Evolutionary conservation across 345 rosid genomes (phyloP), one percentile per base, ranked within the genome.

Genomic region (Syzygium oleosum): DNA sequence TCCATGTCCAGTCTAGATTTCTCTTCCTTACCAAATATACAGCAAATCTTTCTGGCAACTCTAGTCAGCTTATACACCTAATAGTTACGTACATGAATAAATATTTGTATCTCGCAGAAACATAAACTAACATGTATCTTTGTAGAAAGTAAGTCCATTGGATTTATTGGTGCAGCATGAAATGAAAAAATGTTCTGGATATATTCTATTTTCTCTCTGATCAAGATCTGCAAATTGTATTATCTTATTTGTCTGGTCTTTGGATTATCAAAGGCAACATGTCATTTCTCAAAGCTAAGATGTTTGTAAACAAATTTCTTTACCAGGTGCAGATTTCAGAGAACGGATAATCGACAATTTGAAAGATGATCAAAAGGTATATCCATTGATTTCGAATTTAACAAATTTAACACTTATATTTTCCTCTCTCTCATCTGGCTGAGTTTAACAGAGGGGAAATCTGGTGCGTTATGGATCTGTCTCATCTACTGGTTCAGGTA

Each of bases 351-450:
- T 93, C 11, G 94, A 91, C 90, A 95, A 90, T 87, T 89, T 94
- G 93, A 94, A 92, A 86, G 95, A 94, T 80, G 96, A 93, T 38
- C 78, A 91, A 51, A 92, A 93, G 95, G 98, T 95, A 93, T 77
- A 53, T 88, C 85, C 77, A 8, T 52, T 85, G 84, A 54, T 43
- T 59, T 79, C 83, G 21, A 15, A 12, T 85, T 43, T 38, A 77
- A 12, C 23, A 87, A 25, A 52, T 31, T 29, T 61, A 25, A 61
- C 52, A 53, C 68, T 29, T 9, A 55, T 34, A 84, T 80, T 51
- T 85, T 55, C 90, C 10, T n/a, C 59, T 58, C 84, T 86, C 41
- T 85, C 61, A 34, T 46, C 56, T 63, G 52, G 52, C 59, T 65
- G 88, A 73, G 59, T 55, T 79, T 86, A 84, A 85, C 87, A 94